phyloP scores from a whole-genome alignment of 768 basidiomycete genomes.

The Lepiota venenata region DNA sequence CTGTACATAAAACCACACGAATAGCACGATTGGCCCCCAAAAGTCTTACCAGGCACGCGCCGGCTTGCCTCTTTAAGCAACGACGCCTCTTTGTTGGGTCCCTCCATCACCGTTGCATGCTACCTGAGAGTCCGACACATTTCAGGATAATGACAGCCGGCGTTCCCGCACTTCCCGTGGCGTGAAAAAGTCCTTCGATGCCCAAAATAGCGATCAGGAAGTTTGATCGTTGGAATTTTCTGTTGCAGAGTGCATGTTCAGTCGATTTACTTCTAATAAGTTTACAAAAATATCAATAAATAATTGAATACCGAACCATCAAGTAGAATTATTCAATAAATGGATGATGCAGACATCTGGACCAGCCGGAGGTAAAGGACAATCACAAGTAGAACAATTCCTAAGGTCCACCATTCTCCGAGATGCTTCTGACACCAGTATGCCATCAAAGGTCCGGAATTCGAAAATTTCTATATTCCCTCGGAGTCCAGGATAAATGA shows the following conservation, averaged over 20 bases:
- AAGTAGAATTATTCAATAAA: neutral
- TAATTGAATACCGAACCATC: neutral
- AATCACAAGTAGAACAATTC: slow-evolving; percentile 1
- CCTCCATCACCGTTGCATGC: too few relatives aligned
- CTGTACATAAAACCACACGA: neutral
- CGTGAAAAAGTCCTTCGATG: too few relatives aligned
- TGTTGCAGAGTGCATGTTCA: too few relatives aligned
- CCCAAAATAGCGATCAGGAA: too few relatives aligned
- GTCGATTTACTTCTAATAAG: too few relatives aligned
- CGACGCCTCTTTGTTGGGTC: too few relatives aligned
- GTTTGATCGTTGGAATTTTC: too few relatives aligned
- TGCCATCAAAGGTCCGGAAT: neutral
- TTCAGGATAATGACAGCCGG: too few relatives aligned
- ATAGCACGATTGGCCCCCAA: neutral
- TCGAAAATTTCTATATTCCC: slow-evolving; percentile 8
- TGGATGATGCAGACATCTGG: slow-evolving; percentile 1
- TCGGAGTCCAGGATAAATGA: neutral
- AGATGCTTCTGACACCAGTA: neutral
- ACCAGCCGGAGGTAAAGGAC: slow-evolving; percentile 2
- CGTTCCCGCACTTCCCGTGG: too few relatives aligned
- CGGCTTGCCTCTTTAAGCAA: too few relatives aligned
- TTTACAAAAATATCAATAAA: neutral
- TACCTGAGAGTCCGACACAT: too few relatives aligned
- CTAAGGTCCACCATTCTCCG: neutral
- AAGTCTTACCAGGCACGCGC: neutral